phyloP scores from a whole-genome alignment of 345 rosid species.

The Toxicodendron radicans region DNA sequence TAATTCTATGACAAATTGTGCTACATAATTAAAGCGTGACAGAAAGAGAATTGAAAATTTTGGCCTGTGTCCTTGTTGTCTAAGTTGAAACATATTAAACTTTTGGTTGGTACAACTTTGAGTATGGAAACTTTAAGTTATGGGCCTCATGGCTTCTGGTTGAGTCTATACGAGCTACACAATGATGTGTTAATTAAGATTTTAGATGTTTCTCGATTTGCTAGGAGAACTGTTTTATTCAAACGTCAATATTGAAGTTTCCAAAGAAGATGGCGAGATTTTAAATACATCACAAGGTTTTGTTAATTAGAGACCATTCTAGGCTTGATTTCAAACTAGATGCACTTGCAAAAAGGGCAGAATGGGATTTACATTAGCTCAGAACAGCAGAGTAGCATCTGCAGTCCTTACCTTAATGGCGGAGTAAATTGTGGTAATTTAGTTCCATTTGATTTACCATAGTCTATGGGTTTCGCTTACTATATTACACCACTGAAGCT shows the following conservation, averaged over 20 bases:
- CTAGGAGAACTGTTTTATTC: not conserved
- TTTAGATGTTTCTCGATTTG: not conserved
- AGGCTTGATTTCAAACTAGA: not conserved
- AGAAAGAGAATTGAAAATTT: too few relatives aligned
- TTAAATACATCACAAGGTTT: not conserved
- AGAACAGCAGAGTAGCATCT: not conserved
- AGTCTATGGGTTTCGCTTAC: too few relatives aligned
- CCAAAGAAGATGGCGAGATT: not conserved
- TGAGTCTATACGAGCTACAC: not conserved
- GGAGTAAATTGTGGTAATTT: not conserved
- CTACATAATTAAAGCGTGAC: not conserved
- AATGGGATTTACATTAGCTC: not conserved
- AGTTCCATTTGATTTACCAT: not conserved
- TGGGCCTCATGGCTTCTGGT: not conserved
- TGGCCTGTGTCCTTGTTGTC: not conserved
- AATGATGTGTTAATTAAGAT: not conserved
- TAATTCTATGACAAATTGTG: not conserved
- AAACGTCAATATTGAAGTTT: not conserved
- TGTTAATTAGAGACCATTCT: not conserved
- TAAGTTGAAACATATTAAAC: not conserved
- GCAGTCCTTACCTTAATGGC: not conserved
- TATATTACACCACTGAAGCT: too few relatives aligned
- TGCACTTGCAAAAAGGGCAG: not conserved
- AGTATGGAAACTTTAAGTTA: not conserved
- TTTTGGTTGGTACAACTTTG: not conserved